Evolutionary conservation across 495 filamentous ascomycete genomes (phyloP), one percentile per base, ranked within the genome.

Genomic region (Penicilliopsis zonata): DNA sequence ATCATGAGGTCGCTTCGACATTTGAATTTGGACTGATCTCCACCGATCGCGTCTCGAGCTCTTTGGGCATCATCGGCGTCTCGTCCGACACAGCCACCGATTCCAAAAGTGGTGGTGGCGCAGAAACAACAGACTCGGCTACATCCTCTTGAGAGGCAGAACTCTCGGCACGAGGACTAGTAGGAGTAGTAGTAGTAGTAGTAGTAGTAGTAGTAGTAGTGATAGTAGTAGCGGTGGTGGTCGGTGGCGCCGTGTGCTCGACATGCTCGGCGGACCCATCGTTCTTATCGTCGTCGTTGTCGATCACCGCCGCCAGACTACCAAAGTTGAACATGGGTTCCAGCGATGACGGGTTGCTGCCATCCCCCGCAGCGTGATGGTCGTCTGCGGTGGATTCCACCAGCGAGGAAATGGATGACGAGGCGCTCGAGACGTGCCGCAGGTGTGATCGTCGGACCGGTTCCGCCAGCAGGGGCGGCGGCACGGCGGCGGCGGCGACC

Each of bases 311-410:
- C 3, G 82, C 82, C 16, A 95, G 61, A 42, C 85, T 94, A 33
- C 82, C 65, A 44, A 95, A 94, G 52, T 92, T 94, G 59, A 93
- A 87, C 74, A 93, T 74, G 2, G 82, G 74, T 43, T 94, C 87
- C n/a, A n/a, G n/a, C 0, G 62, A 53, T 28, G 72, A 69, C 1
- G 69, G 57, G 38, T 63, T 71, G 15, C 62, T 69, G 5, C 67
- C 70, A 32, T 62, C 57, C 14, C 50, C 47, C n/a, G 55, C 30
- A 38, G 41, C 30, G 42, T 37, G 55, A 25, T 55, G 47, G 52
- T 72, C 43, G 2, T 70, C 78, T 2, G 69, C 59, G 10, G 63
- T 57, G 10, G 72, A 80, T 30, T 86, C 82, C 13, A 73, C 59
- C 7, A 80, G 57, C 0, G 82, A 86, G 2, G 85, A 92, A 9